Conservation (phyloP, 345 rosid genomes). For the Heritiera fomes region DNA sequence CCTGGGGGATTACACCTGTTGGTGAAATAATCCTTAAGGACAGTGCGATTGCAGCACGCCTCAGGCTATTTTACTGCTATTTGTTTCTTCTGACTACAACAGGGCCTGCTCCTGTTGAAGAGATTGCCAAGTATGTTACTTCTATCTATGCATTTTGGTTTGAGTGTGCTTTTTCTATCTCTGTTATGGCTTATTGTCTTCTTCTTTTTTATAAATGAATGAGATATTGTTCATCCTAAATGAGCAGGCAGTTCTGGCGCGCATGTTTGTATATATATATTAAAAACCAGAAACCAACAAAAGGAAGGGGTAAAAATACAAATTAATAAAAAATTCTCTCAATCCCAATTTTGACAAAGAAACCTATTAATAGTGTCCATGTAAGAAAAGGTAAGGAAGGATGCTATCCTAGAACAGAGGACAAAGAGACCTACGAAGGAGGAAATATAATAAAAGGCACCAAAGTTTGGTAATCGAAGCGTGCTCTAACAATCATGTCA, state of each 20-base stretch:
- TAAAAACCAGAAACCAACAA: not conserved
- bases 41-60: too few relatives aligned
- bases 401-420: too few relatives aligned
- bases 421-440: too few relatives aligned
- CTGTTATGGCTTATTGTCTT: not conserved
- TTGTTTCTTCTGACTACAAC: too few relatives aligned
- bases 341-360: not conserved
- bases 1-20: too few relatives aligned
- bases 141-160: constrained; percentile 11
- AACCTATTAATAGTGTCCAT: not conserved
- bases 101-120: constrained; percentile 80
- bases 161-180: constrained; percentile 4
- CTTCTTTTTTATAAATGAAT: not conserved
- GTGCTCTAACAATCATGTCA: too few relatives aligned
- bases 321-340: not conserved
- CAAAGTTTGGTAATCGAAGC: too few relatives aligned
- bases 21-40: too few relatives aligned
- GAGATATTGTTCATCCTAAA: not conserved
- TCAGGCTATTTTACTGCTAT: too few relatives aligned
- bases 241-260: not conserved
- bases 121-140: constrained; percentile 67
- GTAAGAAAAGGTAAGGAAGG: too few relatives aligned
- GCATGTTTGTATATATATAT: too few relatives aligned
- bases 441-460: too few relatives aligned
- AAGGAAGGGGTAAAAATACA: not conserved